Evolutionary conservation across 2,329 filamentous ascomycete species (phyloP).

Genomic region (Alternaria sp.): DNA sequence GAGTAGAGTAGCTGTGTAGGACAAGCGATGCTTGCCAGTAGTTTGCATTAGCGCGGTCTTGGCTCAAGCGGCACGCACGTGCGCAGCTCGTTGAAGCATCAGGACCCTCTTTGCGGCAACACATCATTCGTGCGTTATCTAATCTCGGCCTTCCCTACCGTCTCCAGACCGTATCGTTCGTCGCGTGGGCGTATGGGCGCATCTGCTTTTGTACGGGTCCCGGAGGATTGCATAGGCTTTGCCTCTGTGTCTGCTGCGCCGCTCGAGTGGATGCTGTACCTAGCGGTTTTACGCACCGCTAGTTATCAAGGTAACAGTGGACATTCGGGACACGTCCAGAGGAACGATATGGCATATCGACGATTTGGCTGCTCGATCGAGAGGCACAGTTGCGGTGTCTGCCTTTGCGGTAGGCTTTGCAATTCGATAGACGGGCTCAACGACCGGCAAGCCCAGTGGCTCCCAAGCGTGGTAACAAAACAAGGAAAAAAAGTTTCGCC

Average conservation of each 20-base stretch:
- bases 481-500: constrained; percentile 15
- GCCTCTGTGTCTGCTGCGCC: constrained; percentile 9
- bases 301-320: constrained; percentile 7
- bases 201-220: constrained; percentile 7
- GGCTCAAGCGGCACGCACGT: constrained; percentile 16
- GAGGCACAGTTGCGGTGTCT: neutral
- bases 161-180: constrained; percentile 8
- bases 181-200: constrained; percentile 4
- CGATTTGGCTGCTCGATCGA: constrained; percentile 1
- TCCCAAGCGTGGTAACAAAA: constrained; percentile 5
- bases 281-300: constrained; percentile 12
- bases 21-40: constrained; percentile 15
- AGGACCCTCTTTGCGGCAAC: constrained; percentile 11
- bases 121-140: constrained; percentile 24
- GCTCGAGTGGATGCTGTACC: constrained; percentile 2
- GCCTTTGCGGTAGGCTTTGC: neutral
- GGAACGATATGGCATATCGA: neutral
- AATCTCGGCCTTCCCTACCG: constrained; percentile 7
- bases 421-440: constrained; percentile 5
- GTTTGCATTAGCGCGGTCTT: constrained; percentile 23
- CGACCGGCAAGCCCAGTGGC: neutral
- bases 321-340: constrained; percentile 5
- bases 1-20: constrained; percentile 1
- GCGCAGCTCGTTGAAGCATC: constrained; percentile 7
- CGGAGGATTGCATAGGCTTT: constrained; percentile 4